Base-by-base conservation (phyloP, 1,139 yeast species). In the Kazachstania sp. region DNA sequence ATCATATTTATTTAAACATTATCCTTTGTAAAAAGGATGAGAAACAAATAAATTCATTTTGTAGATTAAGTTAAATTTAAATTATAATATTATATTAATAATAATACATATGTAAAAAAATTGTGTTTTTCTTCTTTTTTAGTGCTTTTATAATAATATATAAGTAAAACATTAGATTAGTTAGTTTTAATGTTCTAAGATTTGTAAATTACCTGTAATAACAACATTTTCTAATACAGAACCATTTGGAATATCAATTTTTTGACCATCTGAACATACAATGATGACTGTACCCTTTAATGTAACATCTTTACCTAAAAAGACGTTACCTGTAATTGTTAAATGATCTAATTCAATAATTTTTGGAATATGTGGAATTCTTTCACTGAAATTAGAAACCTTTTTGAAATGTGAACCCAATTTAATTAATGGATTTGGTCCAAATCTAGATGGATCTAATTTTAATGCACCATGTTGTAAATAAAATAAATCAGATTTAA, bases 251-350 rank as follows among this genome's bases (percentile, higher is more conserved):
- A 92, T 86, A 66, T 92, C 97, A 61, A 92, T 92, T 72, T 81
- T 86, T 66, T 87, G 94, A 54, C 97, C 97, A 63, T 92, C 98
- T 53, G 92, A 90, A 71, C 97, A 90, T 49, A 92, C 98, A 59
- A 92, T 87, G 61, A 92, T 92, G 53, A 92, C 98, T 13, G 98
- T 92, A 54, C 98, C 98, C 76, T 86, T 92, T 64, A 92, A 78
- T 47, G 86, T 83, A 57, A 94, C 95, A 60, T 80, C 81, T 68
- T 86, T 86, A 62, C 98, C 98, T 60, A 92, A 77, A 60, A 71
- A 80, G 45, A 94, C 98, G 66, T 92, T 90, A 70, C 98, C 98
- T 48, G 98, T 92, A 58, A 92, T 90, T 48, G 98, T 92, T 66
- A 92, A 80, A 69, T 92, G 98, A 67, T 92, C 98, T 63, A 92